Base-by-base conservation (phyloP, 768 basidiomycete species). In the Pulveroboletus sp. region DNA sequence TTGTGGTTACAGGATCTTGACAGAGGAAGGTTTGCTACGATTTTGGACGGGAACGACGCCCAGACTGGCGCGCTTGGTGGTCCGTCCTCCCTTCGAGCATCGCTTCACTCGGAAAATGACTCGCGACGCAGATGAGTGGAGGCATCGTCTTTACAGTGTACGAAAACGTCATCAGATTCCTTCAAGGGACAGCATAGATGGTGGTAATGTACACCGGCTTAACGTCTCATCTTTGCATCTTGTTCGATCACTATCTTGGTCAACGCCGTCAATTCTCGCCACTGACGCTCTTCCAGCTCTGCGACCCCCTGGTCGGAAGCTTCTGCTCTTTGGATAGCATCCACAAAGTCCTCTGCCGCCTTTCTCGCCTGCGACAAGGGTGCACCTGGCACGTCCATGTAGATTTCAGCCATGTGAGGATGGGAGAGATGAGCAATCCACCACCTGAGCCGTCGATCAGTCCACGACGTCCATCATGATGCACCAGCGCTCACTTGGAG, bases 11-110 rank as follows among this genome's bases (percentile, higher is more conserved):
- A 79, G 94, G 39, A 93, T 97, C 63, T 83, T 92, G 55, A 92
- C 85, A 0, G 95, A 98, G 67, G 93, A 98, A 62, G 96, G 96
- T 3, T 57, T 96, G 7, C 59, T 82, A n/a, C 79, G 87, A 42
- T 96, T 99, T 69, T 99, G 96, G 96, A 89, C 88, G 4, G 96
- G 96, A 3, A 93, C 95, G 7, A 95, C 94, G 5, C 96, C 96
- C 1, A 73, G 95, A 52, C 68, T 99, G 23, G 81, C 82, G 7
- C 78, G 96, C 24, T 67, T 99, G 42, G 85, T 95, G 63, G 88
- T 93, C 60, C 69, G 87, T 72, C 13, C 17, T 22, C 11, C 17
- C 27, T 53, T 16, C 1, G n/a, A n/a, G 24, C 38, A 46, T 43
- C 34, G 24, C 16, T 26, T 43, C 30, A 34, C 41, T 13, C 35